Base-by-base conservation (phyloP, 176 grass and related monocot genomes). In the Elaeis guineensis region DNA sequence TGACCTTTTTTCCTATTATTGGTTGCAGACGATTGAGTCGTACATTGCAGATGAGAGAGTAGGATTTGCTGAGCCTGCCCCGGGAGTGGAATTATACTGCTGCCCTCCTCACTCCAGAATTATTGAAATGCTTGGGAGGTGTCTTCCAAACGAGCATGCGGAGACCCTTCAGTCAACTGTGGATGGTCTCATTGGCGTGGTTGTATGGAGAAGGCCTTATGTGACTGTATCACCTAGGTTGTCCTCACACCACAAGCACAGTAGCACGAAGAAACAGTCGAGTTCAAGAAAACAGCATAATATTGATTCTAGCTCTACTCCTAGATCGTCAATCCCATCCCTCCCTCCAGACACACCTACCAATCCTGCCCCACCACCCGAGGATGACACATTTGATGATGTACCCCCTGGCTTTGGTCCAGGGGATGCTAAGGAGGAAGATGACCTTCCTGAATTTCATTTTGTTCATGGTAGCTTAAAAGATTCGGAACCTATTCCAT, bases 21-120 rank as follows among this genome's bases (percentile, higher is more conserved):
- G 12, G 22, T 50, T 86, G 52, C 75, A 87, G 86, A 77, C 48
- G 14, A 84, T 81, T 18, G 69, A 87, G 44, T 82, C 80, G 3
- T 95, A 90, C 58, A 65, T 77, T 57, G 19, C 75, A 5, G 74
- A 84, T 63, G 70, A 69, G 55, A 95, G 80, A 77, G 90, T 90
- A 23, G 77, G 86, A 25, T 70, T 82, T 60, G 57, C 79, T 5
- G 79, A 90, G 55, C 86, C 57, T 19, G 67, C 52, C 15, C 49
- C 79, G 19, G 86, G 80, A 3, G 68, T 84, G 67, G 90, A 87
- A 57, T 21, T 95, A 16, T 95, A 84, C 80, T 28, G 90, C n/a
- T 83, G 83, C 28, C 79, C 86, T 19, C 56, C 87, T 51, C 78
- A 74, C 30, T 70, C 75, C 52, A 90, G 77, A 61, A 66, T 62